Percentiles rank a stretch among this genome's conserved stretches.
These are phyloP conservation scores for Dactylis glomerata DNA, from an alignment of 176 grass and related monocot species.

Conservation along the genomic window DNA sequence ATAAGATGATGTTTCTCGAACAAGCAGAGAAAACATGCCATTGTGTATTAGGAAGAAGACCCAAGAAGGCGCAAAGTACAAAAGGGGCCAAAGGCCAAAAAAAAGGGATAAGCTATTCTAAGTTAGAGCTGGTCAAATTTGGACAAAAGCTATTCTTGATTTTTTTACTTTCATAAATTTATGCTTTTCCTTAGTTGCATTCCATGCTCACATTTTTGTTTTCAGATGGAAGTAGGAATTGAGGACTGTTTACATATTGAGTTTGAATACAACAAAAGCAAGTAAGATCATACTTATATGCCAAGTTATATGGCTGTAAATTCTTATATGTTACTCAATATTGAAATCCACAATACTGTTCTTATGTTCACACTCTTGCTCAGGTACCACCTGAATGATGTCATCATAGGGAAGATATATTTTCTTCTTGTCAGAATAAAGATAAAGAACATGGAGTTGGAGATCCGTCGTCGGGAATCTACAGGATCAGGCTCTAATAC, in stretches of 20 bases:
- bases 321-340: neutral
- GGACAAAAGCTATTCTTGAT: neutral
- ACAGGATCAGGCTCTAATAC: conserved; percentile 95
- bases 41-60: neutral
- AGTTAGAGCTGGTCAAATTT: neutral
- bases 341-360: conserved; percentile 6
- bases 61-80: neutral
- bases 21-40: neutral
- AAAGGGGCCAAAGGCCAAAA: neutral
- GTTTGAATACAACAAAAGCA: conserved; percentile 99
- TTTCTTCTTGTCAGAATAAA: conserved; percentile 99
- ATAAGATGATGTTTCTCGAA: neutral
- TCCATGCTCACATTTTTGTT: neutral
- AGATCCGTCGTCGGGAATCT: conserved; percentile 84
- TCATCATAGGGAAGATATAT: conserved; percentile 93
- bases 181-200: neutral
- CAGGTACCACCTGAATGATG: conserved; percentile 96
- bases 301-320: neutral
- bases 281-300: conserved; percentile 38
- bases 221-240: conserved; percentile 98
- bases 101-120: neutral
- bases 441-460: conserved; percentile 96
- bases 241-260: conserved; percentile 98
- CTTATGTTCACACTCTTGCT: neutral
- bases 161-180: neutral